A percentile compares a stretch with the other conserved stretches of the same genome.
Evolutionary conservation across 306 rosid genomes (phyloP).

Genomic region (Trichosanthes cucumerina): DNA sequence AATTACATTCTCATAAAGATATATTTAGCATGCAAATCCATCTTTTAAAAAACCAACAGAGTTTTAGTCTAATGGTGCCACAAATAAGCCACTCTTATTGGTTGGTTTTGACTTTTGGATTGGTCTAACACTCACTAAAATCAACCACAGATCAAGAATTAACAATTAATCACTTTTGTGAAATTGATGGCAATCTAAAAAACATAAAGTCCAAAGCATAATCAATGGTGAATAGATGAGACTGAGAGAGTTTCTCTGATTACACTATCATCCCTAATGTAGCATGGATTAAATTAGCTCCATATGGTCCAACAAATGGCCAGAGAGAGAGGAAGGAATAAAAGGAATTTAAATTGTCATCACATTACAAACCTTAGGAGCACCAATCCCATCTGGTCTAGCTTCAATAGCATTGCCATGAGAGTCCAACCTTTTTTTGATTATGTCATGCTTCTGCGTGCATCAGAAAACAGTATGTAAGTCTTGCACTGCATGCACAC

Average conservation of each 20-base stretch:
- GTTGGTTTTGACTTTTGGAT: not conserved
- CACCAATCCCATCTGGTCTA: constrained; percentile 85
- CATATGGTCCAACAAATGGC: not conserved
- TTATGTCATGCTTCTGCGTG: constrained; percentile 77
- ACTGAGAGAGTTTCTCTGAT: not conserved
- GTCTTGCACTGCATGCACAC: not conserved
- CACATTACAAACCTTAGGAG: constrained; percentile 56
- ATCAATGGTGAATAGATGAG: not conserved
- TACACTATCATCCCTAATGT: not conserved
- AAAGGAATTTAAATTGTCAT: not conserved
- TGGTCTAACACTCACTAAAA: not conserved
- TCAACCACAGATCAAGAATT: not conserved
- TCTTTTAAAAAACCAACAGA: not conserved
- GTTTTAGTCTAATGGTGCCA: not conserved
- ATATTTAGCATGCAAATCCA: not conserved
- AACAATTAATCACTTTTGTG: not conserved
- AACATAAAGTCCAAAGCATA: not conserved
- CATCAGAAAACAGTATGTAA: not conserved
- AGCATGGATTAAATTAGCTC: not conserved
- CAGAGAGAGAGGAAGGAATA: not conserved
- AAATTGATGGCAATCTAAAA: not conserved
- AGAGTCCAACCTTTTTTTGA: constrained; percentile 81
- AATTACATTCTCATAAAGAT: not conserved
- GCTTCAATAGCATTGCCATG: constrained; percentile 86
- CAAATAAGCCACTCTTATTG: not conserved